Conservation (phyloP, 2,329 filamentous ascomycete genomes). For the Apiospora marii region DNA sequence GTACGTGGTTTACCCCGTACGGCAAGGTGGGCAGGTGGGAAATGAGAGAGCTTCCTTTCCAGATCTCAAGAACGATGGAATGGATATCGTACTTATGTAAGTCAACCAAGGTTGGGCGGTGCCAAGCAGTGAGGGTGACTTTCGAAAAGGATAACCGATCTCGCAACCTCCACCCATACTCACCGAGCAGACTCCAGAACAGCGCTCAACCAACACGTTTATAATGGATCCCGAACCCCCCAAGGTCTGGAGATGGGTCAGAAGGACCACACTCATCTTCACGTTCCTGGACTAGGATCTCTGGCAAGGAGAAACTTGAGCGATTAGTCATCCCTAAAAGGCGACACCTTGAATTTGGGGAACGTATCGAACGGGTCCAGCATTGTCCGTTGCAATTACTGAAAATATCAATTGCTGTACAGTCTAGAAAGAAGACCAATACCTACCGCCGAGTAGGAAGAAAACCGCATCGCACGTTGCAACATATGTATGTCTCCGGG, state of each 20-base stretch:
- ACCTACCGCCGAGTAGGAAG: no score
- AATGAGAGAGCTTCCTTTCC: background rate
- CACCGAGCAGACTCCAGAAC: background rate
- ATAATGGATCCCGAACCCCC: background rate
- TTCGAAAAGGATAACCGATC: no score
- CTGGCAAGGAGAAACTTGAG: no score
- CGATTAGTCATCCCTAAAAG: no score
- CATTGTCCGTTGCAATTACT: no score
- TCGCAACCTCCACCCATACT: background rate
- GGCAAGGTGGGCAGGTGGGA: background rate
- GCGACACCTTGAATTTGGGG: no score
- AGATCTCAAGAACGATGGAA: background rate
- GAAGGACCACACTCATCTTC: background rate
- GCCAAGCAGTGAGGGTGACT: no score
- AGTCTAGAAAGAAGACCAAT: no score
- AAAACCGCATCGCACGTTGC: background rate
- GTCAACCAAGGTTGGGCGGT: no score
- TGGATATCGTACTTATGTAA: background rate
- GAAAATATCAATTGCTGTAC: no score
- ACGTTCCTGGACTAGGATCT: no score
- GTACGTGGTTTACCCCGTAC: background rate
- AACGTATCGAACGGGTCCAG: no score
- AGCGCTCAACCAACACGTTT: background rate
- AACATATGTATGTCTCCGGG: background rate
- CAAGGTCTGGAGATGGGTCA: background rate